These are phyloP conservation scores for Fusarium beomiforme DNA, from an alignment of 2,329 filamentous ascomycete genomes.

Conservation along the genomic window DNA sequence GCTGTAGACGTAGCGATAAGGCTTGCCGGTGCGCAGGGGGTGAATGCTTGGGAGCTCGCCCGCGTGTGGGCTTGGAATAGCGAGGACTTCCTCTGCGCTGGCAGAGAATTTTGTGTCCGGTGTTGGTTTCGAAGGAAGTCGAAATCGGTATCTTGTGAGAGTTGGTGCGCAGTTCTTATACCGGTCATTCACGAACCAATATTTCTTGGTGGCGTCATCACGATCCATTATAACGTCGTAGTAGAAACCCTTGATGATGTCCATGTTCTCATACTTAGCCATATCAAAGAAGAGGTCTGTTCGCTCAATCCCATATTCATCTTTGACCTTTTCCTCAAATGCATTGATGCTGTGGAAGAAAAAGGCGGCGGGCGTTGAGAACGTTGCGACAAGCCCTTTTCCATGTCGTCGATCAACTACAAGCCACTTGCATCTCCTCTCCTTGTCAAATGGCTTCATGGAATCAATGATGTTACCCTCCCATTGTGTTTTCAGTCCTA, in stretches of 20 bases:
- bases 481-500: conserved; percentile 70
- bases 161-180: conserved; percentile 49
- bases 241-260: conserved; percentile 74
- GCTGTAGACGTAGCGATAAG: conserved; percentile 70
- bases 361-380: conserved; percentile 75
- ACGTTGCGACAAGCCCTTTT: conserved; percentile 74
- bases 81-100: conserved; percentile 50
- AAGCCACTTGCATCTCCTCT: conserved; percentile 72
- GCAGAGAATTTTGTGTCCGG: conserved; percentile 27
- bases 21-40: conserved; percentile 59
- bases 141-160: conserved; percentile 58
- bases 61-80: conserved; percentile 62
- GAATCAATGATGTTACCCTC: conserved; percentile 74
- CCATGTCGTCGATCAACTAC: conserved; percentile 73
- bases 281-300: conserved; percentile 72
- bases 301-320: conserved; percentile 44
- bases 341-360: conserved; percentile 84
- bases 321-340: conserved; percentile 67
- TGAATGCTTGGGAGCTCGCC: conserved; percentile 77
- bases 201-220: conserved; percentile 56
- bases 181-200: conserved; percentile 54
- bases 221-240: conserved; percentile 72
- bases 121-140: conserved; percentile 42
- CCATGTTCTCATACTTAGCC: conserved; percentile 69
- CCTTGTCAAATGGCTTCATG: conserved; percentile 69